These are phyloP conservation scores for Scorias spongiosa DNA, from an alignment of 2,329 filamentous ascomycete genomes.

Conservation along the genomic window DNA sequence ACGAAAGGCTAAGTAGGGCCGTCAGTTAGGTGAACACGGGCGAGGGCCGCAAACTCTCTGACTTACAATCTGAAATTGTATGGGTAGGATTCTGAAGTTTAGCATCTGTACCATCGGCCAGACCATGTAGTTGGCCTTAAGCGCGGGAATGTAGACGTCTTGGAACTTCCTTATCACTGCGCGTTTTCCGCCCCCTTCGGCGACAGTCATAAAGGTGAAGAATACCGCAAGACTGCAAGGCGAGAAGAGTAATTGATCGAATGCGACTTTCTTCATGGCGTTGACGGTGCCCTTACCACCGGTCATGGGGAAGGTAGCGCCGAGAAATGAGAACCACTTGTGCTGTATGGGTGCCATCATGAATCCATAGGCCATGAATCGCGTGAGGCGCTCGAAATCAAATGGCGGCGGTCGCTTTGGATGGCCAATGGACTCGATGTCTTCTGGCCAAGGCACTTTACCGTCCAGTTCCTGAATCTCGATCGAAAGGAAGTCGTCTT, in stretches of 20 bases:
- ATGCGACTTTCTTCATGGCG: conserved; percentile 75
- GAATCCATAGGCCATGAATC: conserved; percentile 97
- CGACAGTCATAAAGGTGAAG: conserved; percentile 92
- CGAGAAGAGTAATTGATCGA: conserved; percentile 88
- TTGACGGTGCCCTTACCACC: conserved; percentile 41
- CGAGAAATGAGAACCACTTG: conserved; percentile 86
- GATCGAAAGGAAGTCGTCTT: conserved; percentile 62
- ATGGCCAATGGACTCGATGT: conserved; percentile 49
- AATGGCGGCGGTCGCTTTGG: conserved; percentile 58
- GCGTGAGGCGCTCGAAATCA: conserved; percentile 83
- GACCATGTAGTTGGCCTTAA: conserved; percentile 90
- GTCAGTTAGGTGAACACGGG: conserved; percentile 3
- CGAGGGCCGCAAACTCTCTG: neutral
- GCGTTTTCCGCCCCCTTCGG: conserved; percentile 74
- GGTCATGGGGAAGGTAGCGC: conserved; percentile 65
- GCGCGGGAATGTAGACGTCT: conserved; percentile 83
- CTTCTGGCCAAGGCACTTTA: conserved; percentile 52
- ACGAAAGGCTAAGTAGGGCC: conserved; percentile 61
- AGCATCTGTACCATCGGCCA: conserved; percentile 94
- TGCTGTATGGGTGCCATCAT: conserved; percentile 91
- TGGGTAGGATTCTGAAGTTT: conserved; percentile 89
- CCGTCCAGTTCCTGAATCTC: conserved; percentile 79
- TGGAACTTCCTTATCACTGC: conserved; percentile 72
- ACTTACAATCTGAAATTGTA: conserved; percentile 91
- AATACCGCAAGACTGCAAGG: conserved; percentile 76